Percentiles rank a stretch among this genome's conserved stretches.
These are phyloP conservation scores for Dioscorea cayenensis DNA, from an alignment of 116 monocot species.

Conservation along the genomic window DNA sequence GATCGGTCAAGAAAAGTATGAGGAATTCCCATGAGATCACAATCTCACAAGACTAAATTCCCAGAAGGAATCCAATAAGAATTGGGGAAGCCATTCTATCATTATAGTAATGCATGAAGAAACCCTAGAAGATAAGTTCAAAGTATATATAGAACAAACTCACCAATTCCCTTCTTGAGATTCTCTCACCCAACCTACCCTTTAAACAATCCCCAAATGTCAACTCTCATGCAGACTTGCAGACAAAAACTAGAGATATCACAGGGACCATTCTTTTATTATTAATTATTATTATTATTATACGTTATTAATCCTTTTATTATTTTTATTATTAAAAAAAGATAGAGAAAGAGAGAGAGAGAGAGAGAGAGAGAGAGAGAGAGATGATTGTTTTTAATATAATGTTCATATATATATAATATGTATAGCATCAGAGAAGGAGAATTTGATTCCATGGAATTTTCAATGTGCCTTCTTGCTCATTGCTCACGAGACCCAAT, in stretches of 20 bases:
- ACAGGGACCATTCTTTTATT: no score
- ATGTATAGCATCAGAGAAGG: not conserved
- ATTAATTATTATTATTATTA: no score
- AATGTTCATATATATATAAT: no score
- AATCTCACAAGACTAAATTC: not conserved
- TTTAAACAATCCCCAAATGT: not conserved
- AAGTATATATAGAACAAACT: not conserved
- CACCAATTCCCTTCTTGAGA: conserved; percentile 14
- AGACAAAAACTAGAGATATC: not conserved
- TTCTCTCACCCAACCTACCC: not conserved
- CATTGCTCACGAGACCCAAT: not conserved
- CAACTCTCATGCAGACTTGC: conserved; percentile 12
- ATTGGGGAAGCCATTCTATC: not conserved
- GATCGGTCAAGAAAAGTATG: not conserved
- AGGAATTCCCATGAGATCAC: not conserved
- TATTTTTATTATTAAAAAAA: no score
- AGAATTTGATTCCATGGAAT: not conserved
- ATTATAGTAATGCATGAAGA: not conserved
- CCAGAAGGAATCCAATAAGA: not conserved
- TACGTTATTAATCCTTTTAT: no score
- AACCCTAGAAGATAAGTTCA: not conserved
- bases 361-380: no score
- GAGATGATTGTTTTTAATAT: no score
- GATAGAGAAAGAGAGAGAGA: no score
- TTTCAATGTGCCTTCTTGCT: not conserved